Conservation (phyloP, 352 stramenopile species). For the Paralagenidium karlingii region DNA sequence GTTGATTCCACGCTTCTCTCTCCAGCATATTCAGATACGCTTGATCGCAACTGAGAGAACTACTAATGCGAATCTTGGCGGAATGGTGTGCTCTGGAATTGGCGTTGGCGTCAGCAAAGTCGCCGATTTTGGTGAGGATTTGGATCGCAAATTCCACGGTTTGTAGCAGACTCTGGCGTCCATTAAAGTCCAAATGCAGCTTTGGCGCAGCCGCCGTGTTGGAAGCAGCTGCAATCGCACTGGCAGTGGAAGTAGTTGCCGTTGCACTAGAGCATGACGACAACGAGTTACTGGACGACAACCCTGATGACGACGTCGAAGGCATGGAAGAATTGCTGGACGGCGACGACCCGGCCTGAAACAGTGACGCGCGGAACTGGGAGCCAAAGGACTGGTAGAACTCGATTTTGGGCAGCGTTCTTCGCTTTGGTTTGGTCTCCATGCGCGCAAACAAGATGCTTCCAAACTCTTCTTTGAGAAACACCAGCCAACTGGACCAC, state of each 20-base stretch:
- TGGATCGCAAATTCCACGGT: constrained; percentile 37
- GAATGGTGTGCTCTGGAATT: constrained; percentile 3
- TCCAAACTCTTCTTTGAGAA: constrained; percentile 31
- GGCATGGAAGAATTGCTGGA: too few species aligned
- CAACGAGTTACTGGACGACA: constrained; percentile 45
- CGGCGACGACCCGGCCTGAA: too few species aligned
- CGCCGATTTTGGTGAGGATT: constrained; percentile 17
- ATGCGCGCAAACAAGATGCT: neutral
- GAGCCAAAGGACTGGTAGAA: constrained; percentile 11
- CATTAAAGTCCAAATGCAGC: constrained; percentile 64
- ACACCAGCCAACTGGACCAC: constrained; percentile 28
- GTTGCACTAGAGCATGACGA: too few species aligned
- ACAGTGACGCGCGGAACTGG: too few species aligned
- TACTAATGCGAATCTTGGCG: too few species aligned
- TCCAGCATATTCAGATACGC: too few species aligned
- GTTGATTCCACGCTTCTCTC: constrained; percentile 48
- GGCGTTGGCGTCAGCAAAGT: constrained; percentile 10
- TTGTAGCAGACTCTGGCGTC: constrained; percentile 37
- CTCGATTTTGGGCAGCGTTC: constrained; percentile 10
- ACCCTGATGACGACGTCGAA: constrained; percentile 15
- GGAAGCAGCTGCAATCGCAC: constrained; percentile 40
- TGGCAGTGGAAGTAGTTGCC: too few species aligned
- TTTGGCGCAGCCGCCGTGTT: constrained; percentile 33
- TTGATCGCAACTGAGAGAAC: too few species aligned
- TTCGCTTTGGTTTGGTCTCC: neutral